Evolutionary conservation across 441 rosid genomes (phyloP), one percentile per base, ranked within the genome.

Genomic region (Gossypium davidsonii): DNA sequence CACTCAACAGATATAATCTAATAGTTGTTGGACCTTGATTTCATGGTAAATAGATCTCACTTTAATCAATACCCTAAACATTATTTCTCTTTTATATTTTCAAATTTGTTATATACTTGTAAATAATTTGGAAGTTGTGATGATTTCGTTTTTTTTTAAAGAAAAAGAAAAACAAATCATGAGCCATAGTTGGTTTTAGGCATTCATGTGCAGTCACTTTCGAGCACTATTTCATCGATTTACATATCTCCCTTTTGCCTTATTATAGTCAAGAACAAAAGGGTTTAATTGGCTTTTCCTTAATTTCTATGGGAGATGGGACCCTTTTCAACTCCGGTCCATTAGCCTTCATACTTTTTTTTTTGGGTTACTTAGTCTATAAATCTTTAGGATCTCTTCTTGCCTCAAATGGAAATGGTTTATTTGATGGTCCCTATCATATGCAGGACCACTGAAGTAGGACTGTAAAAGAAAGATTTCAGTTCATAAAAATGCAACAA

Each of bases 201-300:
- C 65, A 57, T 46, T 69, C 84, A 66, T 67, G 80, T 73, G 78
- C 75, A 11, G 34, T 31, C 34, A 31, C 59, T 57, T 67, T 62
- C 37, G 46, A 49, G 25, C 53, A 7, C 2, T 6, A 18, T 55
- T 31, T 69, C 7, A 17, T 44, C 10, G 6, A 21, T 44, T 20
- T 65, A 8, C 26, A 11, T 21, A 12, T 42, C 8, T 21, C 42
- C n/a, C 28, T 10, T 5, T 18, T 51, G 42, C 15, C 68, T 63
- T 18, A 39, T 1, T 18, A 65, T 20, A 65, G 44, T 11, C 49
- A 17, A 65, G 26, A 44, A 72, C 75, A 68, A 56, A 23, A 58
- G 77, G 34, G 56, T 31, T 68, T 72, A 17, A 58, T 72, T 75
- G 77, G 78, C 77, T 63, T 64, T 75, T 70, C 66, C 2, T 56